phyloP scores from a whole-genome alignment of 2,329 filamentous ascomycete species.

The Stagonosporopsis rhizophila region DNA sequence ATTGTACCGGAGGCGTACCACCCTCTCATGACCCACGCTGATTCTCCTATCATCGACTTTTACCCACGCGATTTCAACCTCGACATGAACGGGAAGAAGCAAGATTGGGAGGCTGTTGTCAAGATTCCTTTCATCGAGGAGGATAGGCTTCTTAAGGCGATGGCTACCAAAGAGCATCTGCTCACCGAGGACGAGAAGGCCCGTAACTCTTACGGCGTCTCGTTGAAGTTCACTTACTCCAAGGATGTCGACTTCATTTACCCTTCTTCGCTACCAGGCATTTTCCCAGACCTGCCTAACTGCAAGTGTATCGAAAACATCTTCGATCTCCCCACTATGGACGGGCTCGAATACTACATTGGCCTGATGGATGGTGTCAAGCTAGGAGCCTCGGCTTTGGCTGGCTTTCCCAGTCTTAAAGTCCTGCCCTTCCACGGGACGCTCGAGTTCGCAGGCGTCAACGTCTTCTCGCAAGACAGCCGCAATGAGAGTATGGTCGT shows the following conservation, averaged over 20 bases:
- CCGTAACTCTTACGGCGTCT: slow-evolving; percentile 89
- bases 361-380: slow-evolving; percentile 86
- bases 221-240: slow-evolving; percentile 90
- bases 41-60: slow-evolving; percentile 96
- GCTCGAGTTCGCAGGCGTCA: slow-evolving; percentile 87
- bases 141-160: slow-evolving; percentile 80
- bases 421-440: slow-evolving; percentile 83
- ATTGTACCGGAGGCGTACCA: slow-evolving; percentile 91
- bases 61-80: slow-evolving; percentile 96
- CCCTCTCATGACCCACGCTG: slow-evolving; percentile 86
- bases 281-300: slow-evolving; percentile 86
- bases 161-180: slow-evolving; percentile 81
- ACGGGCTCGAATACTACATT: slow-evolving; percentile 83
- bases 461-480: slow-evolving; percentile 94
- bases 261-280: slow-evolving; percentile 83
- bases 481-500: slow-evolving; percentile 96
- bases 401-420: slow-evolving; percentile 90
- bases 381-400: slow-evolving; percentile 80
- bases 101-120: slow-evolving; percentile 99
- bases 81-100: slow-evolving; percentile 99
- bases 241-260: slow-evolving; percentile 80
- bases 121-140: slow-evolving; percentile 99
- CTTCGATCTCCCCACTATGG: slow-evolving; percentile 90
- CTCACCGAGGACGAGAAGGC: slow-evolving; percentile 79
- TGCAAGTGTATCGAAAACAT: slow-evolving; percentile 96